Base-by-base conservation (phyloP, 177 flowering plant genomes). In the Vitis hybrid region DNA sequence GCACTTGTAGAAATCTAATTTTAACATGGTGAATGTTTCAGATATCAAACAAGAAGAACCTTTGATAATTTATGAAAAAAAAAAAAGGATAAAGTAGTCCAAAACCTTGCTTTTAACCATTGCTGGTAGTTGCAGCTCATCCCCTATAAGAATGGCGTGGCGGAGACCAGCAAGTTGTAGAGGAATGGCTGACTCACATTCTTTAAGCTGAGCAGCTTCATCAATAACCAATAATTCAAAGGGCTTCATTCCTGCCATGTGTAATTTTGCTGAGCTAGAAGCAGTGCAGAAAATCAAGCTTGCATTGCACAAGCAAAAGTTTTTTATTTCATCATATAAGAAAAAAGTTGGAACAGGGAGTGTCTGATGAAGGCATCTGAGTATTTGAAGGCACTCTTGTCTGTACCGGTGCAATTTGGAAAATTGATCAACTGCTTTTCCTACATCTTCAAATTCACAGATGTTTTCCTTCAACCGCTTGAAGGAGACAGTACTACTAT, bases 131-230 rank as follows among this genome's bases (percentile, higher is more conserved):
- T 85, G 88, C 11, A 54, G 34, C 70, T 83, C 84, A 69, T 85
- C 86, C 0, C 88, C 88, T 51, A 85, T 40, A 12, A 82, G 79
- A 30, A 80, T 32, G 23, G 72, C 82, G 58, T 74, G 76, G 4
- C 61, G 69, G 32, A 82, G 26, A 50, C 80, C 80, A 30, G 75
- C 60, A n/a, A 83, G 74, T 18, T 76, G 82, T 60, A 78, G 72
- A 2, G 84, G 86, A 51, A 82, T 79, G 8, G 73, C 34, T 2
- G 87, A 80, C 57, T 82, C 85, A 69, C 85, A 82, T 73, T 84
- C 85, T 65, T 80, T 84, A 0, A 84, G 77, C 68, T 82, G 85
- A 3, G 88, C 88, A 66, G 88, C 91, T 79, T 88, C 91, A 76
- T 86, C 89, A 55, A 87, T 40, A 40, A 40, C 45, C 45, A 40